These are phyloP conservation scores for Asparagopsis taxiformis DNA, from an alignment of 31 red algal species.

Conservation along the genomic window DNA sequence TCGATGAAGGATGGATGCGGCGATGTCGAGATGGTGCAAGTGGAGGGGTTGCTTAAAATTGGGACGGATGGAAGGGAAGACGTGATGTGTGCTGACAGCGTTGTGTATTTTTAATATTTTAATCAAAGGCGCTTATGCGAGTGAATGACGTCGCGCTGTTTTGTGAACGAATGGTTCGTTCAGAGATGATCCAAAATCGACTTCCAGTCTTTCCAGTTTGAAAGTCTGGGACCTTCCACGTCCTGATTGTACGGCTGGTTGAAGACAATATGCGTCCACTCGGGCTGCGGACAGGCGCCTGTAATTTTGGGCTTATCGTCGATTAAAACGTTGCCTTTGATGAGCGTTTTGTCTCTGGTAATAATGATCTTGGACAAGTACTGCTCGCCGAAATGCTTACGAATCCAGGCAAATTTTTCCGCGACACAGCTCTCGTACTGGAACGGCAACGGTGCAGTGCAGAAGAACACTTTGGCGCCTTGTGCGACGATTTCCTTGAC, in stretches of 20 bases:
- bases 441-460: constrained; percentile 90
- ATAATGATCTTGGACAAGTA: constrained; percentile 79
- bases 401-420: constrained; percentile 92
- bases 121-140: no score
- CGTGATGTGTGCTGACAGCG: no score
- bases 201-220: constrained; percentile 11
- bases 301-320: constrained; percentile 90
- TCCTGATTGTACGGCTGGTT: constrained; percentile 80
- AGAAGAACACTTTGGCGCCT: constrained; percentile 79
- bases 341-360: constrained; percentile 88
- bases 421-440: constrained; percentile 91
- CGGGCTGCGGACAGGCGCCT: constrained; percentile 67
- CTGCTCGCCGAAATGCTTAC: constrained; percentile 83
- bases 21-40: not conserved
- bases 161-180: no score
- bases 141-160: no score
- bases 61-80: no score
- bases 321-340: constrained; percentile 82
- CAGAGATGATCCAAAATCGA: not conserved
- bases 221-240: constrained; percentile 39
- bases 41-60: not conserved
- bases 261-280: constrained; percentile 93
- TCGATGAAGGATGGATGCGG: not conserved
- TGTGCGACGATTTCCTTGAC: constrained; percentile 65
- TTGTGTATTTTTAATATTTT: no score